Conservation (phyloP, 73 alveolate genomes). For the Paramecium primaurelia region DNA sequence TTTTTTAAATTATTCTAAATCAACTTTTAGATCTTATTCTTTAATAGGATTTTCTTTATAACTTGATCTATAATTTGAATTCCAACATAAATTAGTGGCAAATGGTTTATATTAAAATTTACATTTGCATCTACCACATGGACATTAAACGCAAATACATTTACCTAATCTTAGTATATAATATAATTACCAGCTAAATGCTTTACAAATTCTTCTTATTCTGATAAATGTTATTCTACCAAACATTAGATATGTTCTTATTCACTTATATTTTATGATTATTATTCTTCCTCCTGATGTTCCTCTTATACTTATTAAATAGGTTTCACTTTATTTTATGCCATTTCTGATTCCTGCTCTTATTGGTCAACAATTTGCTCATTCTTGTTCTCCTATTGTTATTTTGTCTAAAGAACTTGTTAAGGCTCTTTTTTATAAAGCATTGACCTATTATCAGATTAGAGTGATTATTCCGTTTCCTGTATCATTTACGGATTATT, state of each 20-base stretch:
- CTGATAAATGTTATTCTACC: constrained; percentile 27
- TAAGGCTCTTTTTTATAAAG: not conserved
- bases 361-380: not conserved
- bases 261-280: not conserved
- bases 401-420: not conserved
- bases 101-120: constrained; percentile 3
- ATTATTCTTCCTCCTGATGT: not conserved
- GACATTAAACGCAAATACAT: constrained; percentile 45
- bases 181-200: constrained; percentile 17
- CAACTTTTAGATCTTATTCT: constrained; percentile 21
- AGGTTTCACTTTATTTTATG: not conserved
- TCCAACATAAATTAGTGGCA: not conserved
- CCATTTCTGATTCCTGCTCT: not conserved
- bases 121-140: constrained; percentile 55
- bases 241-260: constrained; percentile 33
- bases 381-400: not conserved
- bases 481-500: not conserved
- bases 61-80: not conserved
- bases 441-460: not conserved
- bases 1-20: not conserved
- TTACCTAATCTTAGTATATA: not conserved
- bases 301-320: not conserved
- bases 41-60: not conserved
- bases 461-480: not conserved
- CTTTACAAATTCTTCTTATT: not conserved